Conservation (phyloP, 495 filamentous ascomycete species). For the Aspergillus egyptiacus region DNA sequence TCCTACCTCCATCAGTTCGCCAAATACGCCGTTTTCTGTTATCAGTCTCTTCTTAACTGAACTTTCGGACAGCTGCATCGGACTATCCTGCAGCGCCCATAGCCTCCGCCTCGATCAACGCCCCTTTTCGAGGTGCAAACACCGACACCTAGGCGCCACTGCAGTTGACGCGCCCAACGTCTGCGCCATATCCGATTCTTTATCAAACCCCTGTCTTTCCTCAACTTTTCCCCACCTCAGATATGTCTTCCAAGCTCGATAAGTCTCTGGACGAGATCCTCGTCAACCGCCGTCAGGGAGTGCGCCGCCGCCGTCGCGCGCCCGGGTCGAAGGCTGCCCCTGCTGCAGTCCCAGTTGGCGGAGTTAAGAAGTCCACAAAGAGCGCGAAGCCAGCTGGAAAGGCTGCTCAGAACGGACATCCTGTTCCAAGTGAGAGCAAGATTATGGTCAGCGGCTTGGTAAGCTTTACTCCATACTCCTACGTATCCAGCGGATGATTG, state of each 20-base stretch:
- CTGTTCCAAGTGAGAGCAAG: slow-evolving; percentile 69
- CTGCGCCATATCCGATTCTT: slow-evolving; percentile 3
- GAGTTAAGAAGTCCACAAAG: slow-evolving; percentile 75
- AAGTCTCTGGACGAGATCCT: slow-evolving; percentile 95
- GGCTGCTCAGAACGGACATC: slow-evolving; percentile 56
- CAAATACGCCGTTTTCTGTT: slow-evolving; percentile 1
- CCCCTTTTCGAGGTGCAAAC: slow-evolving; percentile 6
- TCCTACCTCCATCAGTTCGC: slow-evolving; percentile 17
- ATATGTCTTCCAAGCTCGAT: slow-evolving; percentile 90
- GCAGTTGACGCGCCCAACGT: slow-evolving; percentile 6
- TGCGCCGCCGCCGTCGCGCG: slow-evolving; percentile 48
- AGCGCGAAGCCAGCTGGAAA: slow-evolving; percentile 56
- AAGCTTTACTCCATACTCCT: slow-evolving; percentile 36
- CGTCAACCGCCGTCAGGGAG: slow-evolving; percentile 60
- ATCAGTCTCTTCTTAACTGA: slow-evolving; percentile 16
- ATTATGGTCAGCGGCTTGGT: slow-evolving; percentile 98
- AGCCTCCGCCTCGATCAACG: background rate
- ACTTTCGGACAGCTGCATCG: slow-evolving; percentile 5
- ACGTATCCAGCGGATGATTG: background rate
- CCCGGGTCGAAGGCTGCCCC: slow-evolving; percentile 47
- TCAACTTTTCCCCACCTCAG: background rate
- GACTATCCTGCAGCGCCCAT: background rate
- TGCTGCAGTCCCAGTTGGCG: slow-evolving; percentile 66
- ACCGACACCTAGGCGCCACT: background rate
- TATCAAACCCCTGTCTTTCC: slow-evolving; percentile 4